phyloP scores from a whole-genome alignment of 805 yeast species.

The Metahyphopichia silvanorum region DNA sequence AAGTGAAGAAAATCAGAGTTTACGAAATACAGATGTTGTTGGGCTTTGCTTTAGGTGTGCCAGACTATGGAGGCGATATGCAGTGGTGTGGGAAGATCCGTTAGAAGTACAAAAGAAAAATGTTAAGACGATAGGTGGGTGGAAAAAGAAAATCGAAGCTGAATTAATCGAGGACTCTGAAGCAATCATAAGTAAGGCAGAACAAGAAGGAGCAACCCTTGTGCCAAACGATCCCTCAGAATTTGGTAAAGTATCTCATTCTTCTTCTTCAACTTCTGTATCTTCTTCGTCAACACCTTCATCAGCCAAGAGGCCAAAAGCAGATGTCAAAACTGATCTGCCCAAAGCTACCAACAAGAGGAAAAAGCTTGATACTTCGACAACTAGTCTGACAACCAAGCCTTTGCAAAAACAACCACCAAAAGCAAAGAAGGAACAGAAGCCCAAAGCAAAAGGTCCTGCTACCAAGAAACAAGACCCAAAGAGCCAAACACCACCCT shows the following conservation, averaged over 20 bases:
- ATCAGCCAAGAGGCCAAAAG: not conserved
- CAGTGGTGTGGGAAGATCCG: slow-evolving; percentile 82
- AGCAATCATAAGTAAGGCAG: slow-evolving; percentile 49
- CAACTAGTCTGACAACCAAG: too few relatives aligned
- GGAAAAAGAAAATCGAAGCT: slow-evolving; percentile 62
- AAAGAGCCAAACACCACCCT: too few relatives aligned
- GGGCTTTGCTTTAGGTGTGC: slow-evolving; percentile 89
- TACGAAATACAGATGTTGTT: slow-evolving; percentile 27
- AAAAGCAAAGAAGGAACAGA: slow-evolving; percentile 2
- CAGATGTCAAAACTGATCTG: slow-evolving; percentile 1
- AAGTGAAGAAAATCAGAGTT: slow-evolving; percentile 10
- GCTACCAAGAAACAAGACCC: slow-evolving; percentile 4
- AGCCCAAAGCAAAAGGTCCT: not conserved
- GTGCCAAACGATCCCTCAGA: too few relatives aligned
- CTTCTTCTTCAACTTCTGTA: too few relatives aligned
- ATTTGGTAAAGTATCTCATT: too few relatives aligned
- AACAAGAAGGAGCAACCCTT: slow-evolving; percentile 19
- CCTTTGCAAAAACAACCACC: not conserved
- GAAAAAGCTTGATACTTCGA: too few relatives aligned
- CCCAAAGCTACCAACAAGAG: too few relatives aligned
- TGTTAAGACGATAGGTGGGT: slow-evolving; percentile 44
- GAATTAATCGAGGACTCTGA: slow-evolving; percentile 66
- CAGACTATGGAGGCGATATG: slow-evolving; percentile 86
- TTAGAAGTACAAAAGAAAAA: slow-evolving; percentile 54
- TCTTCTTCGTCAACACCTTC: not conserved